phyloP scores from a whole-genome alignment of 164 flowering plant species.

The Brasenia schreberi region DNA sequence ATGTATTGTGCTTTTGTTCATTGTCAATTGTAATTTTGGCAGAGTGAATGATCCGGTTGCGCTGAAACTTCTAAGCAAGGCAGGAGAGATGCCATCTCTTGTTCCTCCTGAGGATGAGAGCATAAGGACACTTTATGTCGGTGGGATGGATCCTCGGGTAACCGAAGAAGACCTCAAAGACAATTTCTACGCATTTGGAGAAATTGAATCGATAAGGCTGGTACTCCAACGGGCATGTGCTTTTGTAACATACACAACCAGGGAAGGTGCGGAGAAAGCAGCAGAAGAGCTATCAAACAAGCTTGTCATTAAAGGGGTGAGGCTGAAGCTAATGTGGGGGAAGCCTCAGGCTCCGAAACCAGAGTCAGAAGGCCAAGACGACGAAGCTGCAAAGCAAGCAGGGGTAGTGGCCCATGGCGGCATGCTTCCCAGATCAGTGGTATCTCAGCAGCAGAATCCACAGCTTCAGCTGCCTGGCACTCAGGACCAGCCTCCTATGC shows the following conservation, averaged over 20 bases:
- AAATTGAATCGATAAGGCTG: slow-evolving; percentile 81
- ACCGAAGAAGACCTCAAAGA: slow-evolving; percentile 87
- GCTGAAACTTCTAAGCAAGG: slow-evolving; percentile 72
- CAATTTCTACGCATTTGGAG: slow-evolving; percentile 84
- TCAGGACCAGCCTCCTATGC: slow-evolving; percentile 45
- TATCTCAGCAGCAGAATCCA: slow-evolving; percentile 79
- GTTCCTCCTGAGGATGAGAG: slow-evolving; percentile 87
- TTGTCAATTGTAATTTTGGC: slow-evolving; percentile 8
- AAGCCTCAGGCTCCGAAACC: slow-evolving; percentile 77
- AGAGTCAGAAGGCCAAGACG: slow-evolving; percentile 38
- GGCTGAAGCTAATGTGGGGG: slow-evolving; percentile 93
- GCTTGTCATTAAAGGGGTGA: slow-evolving; percentile 71
- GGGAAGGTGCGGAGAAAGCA: slow-evolving; percentile 95
- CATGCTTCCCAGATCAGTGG: slow-evolving; percentile 71
- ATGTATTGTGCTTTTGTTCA: not conserved
- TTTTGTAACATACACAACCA: slow-evolving; percentile 88
- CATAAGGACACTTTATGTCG: slow-evolving; percentile 84
- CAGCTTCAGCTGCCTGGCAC: slow-evolving; percentile 40
- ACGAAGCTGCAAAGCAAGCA: slow-evolving; percentile 30
- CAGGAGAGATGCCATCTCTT: slow-evolving; percentile 87
- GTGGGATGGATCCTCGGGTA: slow-evolving; percentile 75
- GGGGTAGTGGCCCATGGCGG: slow-evolving; percentile 66
- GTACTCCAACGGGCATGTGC: slow-evolving; percentile 78
- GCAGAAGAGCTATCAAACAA: slow-evolving; percentile 90
- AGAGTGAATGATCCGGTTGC: slow-evolving; percentile 98